Evolutionary conservation across 179 eudicot genomes (phyloP).

Genomic region (Gypsophila paniculata): DNA sequence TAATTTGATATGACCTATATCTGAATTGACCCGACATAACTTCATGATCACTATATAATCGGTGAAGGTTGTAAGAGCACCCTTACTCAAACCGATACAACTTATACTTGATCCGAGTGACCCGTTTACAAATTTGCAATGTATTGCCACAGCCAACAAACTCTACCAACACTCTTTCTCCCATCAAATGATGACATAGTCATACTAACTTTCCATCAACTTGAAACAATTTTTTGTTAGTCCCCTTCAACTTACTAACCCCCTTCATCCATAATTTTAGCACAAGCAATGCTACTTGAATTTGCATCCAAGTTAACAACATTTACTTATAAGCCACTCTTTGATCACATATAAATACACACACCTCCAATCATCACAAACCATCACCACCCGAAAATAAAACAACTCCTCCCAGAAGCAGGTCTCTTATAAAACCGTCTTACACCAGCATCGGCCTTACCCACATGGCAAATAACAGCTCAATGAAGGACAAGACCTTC

Average conservation of each 20-base stretch:
- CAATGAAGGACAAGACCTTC: conserved; percentile 19
- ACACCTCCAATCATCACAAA: neutral
- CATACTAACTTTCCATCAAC: neutral
- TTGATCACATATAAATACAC: conserved; percentile 3
- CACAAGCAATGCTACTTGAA: conserved; percentile 20
- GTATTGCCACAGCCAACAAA: neutral
- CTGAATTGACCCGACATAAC: too few species aligned
- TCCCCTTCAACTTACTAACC: neutral
- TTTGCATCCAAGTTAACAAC: neutral
- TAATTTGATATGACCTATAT: too few species aligned
- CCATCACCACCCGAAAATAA: neutral
- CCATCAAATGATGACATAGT: neutral
- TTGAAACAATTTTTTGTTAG: conserved; percentile 4
- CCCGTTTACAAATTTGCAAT: too few species aligned
- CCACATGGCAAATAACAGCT: conserved; percentile 9
- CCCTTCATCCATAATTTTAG: conserved; percentile 14
- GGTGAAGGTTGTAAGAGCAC: too few species aligned
- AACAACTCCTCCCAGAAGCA: neutral
- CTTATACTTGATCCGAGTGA: too few species aligned
- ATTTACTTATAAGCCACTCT: conserved; percentile 23
- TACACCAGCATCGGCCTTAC: too few species aligned
- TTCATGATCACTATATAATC: too few species aligned
- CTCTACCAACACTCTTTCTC: neutral
- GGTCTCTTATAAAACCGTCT: neutral
- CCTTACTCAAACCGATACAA: too few species aligned